Conservation (phyloP, 768 basidiomycete species). For the Agaricus blazei region DNA sequence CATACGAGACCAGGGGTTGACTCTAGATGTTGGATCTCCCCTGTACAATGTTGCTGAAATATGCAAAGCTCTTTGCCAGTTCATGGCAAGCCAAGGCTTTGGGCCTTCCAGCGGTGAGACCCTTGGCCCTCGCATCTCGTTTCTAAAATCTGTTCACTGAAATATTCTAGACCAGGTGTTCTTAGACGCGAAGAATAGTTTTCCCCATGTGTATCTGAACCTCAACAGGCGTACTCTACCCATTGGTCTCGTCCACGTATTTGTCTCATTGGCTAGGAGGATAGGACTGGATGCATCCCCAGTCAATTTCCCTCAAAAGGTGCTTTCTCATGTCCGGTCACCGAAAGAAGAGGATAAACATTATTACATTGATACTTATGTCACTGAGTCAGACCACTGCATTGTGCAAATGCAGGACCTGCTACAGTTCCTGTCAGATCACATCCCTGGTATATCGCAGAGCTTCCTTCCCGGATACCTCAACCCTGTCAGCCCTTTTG, state of each 20-base stretch:
- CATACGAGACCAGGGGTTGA: slow-evolving; percentile 23
- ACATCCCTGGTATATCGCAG: slow-evolving; percentile 11
- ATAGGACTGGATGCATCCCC: slow-evolving; percentile 49
- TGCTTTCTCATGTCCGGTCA: slow-evolving; percentile 43
- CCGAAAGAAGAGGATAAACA: slow-evolving; percentile 34
- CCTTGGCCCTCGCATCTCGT: background rate
- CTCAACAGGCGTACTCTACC: slow-evolving; percentile 48
- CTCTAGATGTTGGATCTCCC: slow-evolving; percentile 23
- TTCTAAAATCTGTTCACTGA: background rate
- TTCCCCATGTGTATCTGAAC: slow-evolving; percentile 54
- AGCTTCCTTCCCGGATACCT: slow-evolving; percentile 7
- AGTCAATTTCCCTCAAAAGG: slow-evolving; percentile 50
- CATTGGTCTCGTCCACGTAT: slow-evolving; percentile 55
- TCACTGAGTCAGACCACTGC: slow-evolving; percentile 24
- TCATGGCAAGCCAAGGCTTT: slow-evolving; percentile 47
- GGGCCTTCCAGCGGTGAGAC: slow-evolving; percentile 36
- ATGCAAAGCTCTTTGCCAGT: slow-evolving; percentile 41
- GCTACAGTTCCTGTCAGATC: background rate
- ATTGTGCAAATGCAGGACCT: slow-evolving; percentile 14
- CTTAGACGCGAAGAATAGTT: slow-evolving; percentile 43
- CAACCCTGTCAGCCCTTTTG: slow-evolving; percentile 8
- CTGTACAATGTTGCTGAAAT: slow-evolving; percentile 28
- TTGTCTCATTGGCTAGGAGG: slow-evolving; percentile 46
- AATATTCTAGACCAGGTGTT: slow-evolving; percentile 28
- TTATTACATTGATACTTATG: slow-evolving; percentile 42